Evolutionary conservation across 2,329 filamentous ascomycete species (phyloP), one percentile per base, ranked within the genome.

Genomic region (Hymenoscyphus albidus): DNA sequence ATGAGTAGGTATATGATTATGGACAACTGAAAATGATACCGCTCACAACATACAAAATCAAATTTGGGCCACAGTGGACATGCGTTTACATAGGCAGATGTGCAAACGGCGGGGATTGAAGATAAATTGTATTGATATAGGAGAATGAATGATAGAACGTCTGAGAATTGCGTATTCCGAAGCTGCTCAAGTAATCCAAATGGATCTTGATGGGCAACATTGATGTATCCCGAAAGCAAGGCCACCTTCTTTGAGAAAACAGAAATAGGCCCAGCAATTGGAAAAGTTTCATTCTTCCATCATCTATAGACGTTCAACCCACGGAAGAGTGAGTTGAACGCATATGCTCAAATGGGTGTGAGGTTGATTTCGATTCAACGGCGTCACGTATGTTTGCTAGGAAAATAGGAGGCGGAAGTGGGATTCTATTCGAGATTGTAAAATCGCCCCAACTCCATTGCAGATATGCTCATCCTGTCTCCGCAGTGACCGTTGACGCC

Each of bases 271-370:
- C 70, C 62, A 68, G 71, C 70, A 65, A 59, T 63, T 68, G 70
- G 72, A 69, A 70, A 67, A 42, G 44, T 51, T 68, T 73, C 68
- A 60, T 65, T 75, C 64, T 76, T 59, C 74, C 74, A 75, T 75
- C 69, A 73, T 73, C 71, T 74, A 72, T 75, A 76, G 73, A 75
- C 74, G 65, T 72, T 73, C 69, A 58, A 70, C 73, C 70, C 68
- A 73, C 71, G 65, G 71, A 70, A 64, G 60, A 67, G 60, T 65
- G 66, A 71, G 71, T 54, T 54, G 70, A 73, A 72, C 70, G 74
- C 71, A 76, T 75, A 76, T 76, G 74, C 74, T 76, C 70, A 74
- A 68, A 75, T 75, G 74, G 62, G 59, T 66, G 32, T 44, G 56
- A 35, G 18, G 67, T 61, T 39, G 35, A 39, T 57, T 48, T 59